phyloP scores from a whole-genome alignment of 257 asterid genomes.

The Gardenia jasminoides region DNA sequence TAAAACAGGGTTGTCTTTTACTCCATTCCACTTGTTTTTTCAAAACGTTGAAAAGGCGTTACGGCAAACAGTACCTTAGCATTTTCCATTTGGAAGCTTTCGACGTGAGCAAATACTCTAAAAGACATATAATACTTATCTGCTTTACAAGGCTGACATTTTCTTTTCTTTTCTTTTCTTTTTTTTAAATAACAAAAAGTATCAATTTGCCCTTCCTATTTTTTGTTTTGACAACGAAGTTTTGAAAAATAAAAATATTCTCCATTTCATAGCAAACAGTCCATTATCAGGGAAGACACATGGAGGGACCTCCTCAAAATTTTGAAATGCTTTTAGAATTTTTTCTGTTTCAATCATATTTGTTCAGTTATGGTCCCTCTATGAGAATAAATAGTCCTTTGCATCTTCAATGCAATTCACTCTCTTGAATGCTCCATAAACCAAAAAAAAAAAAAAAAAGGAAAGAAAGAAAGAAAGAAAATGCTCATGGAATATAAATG shows the following conservation, averaged over 20 bases:
- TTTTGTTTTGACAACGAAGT: neutral
- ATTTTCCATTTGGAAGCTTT: neutral
- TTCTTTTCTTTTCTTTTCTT: no score
- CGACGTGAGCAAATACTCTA: neutral
- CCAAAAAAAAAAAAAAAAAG: no score
- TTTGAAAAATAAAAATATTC: neutral
- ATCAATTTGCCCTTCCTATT: neutral
- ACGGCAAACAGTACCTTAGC: neutral
- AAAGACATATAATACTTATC: no score
- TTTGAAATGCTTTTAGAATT: neutral
- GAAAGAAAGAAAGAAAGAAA: neutral
- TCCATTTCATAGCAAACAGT: neutral
- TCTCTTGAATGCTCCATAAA: neutral
- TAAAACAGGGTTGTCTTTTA: neutral
- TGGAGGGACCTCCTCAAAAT: neutral
- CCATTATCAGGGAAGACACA: neutral
- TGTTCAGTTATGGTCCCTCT: neutral
- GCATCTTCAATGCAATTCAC: neutral
- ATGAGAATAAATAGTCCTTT: neutral
- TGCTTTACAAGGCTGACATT: no score
- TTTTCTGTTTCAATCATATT: neutral
- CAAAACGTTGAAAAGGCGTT: neutral
- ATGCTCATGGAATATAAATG: neutral
- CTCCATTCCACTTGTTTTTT: no score
- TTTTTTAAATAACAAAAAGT: neutral